These are phyloP conservation scores for Sparassis latifolia DNA, from an alignment of 1,284 basidiomycete genomes.

Conservation along the genomic window DNA sequence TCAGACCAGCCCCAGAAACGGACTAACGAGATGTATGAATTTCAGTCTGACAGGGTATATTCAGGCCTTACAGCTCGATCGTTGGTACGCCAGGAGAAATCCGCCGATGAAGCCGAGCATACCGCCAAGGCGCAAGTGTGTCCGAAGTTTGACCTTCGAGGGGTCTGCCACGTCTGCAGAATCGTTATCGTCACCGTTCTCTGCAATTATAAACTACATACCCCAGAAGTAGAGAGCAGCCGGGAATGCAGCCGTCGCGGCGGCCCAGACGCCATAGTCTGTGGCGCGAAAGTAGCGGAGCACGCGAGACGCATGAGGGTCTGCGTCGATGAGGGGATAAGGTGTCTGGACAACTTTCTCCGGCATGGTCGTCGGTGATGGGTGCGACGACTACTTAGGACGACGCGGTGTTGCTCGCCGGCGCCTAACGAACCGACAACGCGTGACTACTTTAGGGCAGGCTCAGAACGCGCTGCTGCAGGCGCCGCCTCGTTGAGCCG, in stretches of 20 bases:
- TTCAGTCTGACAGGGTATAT: constrained; percentile 6
- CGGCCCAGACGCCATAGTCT: constrained; percentile 86
- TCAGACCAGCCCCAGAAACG: constrained; percentile 98
- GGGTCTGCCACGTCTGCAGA: constrained; percentile 41
- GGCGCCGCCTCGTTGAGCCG: neutral
- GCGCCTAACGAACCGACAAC: neutral
- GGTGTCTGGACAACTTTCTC: constrained; percentile 65
- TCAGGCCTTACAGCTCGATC: constrained; percentile 66
- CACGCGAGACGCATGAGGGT: constrained; percentile 89
- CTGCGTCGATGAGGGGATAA: constrained; percentile 85
- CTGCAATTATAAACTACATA: constrained; percentile 28
- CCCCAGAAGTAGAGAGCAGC: constrained; percentile 71
- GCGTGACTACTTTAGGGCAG: constrained; percentile 8
- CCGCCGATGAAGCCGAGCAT: constrained; percentile 78
- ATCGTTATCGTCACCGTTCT: constrained; percentile 2
- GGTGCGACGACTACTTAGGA: constrained; percentile 5
- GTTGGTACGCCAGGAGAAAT: constrained; percentile 92
- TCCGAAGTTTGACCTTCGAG: constrained; percentile 33
- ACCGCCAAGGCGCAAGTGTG: constrained; percentile 37
- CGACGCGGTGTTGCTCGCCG: neutral
- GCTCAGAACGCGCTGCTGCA: constrained; percentile 2
- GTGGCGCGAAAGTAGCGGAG: constrained; percentile 84
- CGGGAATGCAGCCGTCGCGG: constrained; percentile 75
- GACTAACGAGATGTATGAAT: constrained; percentile 39
- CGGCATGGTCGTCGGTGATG: constrained; percentile 45